Evolutionary conservation across 163 green algal genomes (phyloP).

Genomic region (Coccomyxa subellipsoidea): DNA sequence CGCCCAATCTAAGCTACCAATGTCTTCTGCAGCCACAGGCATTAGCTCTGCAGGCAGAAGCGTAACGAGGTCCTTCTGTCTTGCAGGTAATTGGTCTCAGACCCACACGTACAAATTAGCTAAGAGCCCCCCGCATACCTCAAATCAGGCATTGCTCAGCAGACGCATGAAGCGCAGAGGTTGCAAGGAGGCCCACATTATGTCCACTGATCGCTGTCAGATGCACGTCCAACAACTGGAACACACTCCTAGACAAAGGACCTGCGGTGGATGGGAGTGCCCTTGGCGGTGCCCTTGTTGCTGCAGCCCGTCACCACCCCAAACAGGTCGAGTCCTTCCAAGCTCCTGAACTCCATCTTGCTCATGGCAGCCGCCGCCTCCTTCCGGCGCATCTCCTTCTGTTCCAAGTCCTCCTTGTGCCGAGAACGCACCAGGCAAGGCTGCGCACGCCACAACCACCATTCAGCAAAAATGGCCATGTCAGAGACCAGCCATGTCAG

Average conservation of each 20-base stretch:
- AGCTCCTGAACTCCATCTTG: slow-evolving; percentile 50
- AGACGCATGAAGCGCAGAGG: too few species aligned
- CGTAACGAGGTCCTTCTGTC: too few species aligned
- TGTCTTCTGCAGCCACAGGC: background rate
- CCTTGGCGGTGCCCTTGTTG: background rate
- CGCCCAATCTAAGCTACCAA: background rate
- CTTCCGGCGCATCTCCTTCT: slow-evolving; percentile 41
- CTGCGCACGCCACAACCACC: background rate
- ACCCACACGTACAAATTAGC: background rate
- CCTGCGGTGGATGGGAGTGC: background rate
- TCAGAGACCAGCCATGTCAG: too few species aligned
- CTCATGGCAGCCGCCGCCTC: slow-evolving; percentile 46
- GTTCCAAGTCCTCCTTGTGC: slow-evolving; percentile 1
- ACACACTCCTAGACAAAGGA: background rate
- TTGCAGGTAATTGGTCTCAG: background rate
- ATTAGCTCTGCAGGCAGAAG: background rate
- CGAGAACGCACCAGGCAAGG: background rate
- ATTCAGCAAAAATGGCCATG: background rate
- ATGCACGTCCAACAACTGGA: too few species aligned
- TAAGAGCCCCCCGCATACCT: background rate
- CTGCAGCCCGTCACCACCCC: slow-evolving; percentile 13
- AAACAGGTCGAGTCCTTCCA: slow-evolving; percentile 35
- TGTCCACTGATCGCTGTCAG: too few species aligned
- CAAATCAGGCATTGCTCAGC: background rate
- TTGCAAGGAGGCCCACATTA: background rate